phyloP scores from a whole-genome alignment of 208 protist species.

The Leishmania mexicana region DNA sequence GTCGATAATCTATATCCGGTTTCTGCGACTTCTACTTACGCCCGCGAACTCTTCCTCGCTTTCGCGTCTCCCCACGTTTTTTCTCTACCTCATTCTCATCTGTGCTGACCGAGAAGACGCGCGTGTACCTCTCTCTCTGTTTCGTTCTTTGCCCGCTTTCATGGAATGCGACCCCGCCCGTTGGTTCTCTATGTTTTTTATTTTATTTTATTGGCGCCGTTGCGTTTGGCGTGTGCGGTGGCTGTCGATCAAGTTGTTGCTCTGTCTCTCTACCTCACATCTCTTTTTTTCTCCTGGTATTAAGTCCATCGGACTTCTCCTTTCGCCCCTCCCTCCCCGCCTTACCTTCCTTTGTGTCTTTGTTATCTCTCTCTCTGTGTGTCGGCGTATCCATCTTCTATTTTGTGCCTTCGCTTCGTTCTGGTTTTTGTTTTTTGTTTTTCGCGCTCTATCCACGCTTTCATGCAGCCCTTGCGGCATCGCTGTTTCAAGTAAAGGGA shows the following conservation, averaged over 20 bases:
- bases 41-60: neutral
- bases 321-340: neutral
- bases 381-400: neutral
- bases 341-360: neutral
- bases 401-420: neutral
- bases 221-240: neutral
- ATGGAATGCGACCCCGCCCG: neutral
- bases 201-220: neutral
- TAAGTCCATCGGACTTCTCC: neutral
- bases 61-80: neutral
- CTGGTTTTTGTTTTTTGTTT: neutral
- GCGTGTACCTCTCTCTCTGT: neutral
- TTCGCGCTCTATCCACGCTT: neutral
- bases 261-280: neutral
- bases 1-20: neutral
- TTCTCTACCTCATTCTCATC: neutral
- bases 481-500: neutral
- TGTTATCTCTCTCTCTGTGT: neutral
- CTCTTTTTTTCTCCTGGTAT: neutral
- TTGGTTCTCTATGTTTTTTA: neutral
- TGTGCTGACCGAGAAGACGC: neutral
- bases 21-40: neutral
- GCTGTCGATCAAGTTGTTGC: neutral
- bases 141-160: neutral
- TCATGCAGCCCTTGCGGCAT: slow-evolving; percentile 5